These are phyloP conservation scores for Aspergillus avenaceus DNA, from an alignment of 495 filamentous ascomycete species.

Conservation along the genomic window DNA sequence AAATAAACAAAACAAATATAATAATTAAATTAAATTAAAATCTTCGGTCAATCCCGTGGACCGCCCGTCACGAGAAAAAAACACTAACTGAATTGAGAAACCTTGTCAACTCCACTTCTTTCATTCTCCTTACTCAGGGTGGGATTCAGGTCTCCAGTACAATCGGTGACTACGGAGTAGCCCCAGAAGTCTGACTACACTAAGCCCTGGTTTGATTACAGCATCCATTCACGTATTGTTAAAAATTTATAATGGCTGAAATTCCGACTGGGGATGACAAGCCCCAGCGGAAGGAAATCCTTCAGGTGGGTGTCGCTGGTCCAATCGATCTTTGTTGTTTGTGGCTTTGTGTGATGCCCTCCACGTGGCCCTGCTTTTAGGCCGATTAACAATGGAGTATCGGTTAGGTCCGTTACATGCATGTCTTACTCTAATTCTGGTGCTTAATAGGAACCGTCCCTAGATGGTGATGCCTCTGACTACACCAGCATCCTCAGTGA, in stretches of 20 bases:
- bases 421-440: not conserved
- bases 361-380: not conserved
- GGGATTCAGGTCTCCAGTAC: no score
- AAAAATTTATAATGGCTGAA: no score
- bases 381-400: not conserved
- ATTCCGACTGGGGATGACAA: not conserved
- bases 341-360: no score
- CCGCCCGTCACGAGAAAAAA: not conserved
- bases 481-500: constrained; percentile 29
- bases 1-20: not conserved
- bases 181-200: not conserved
- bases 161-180: no score
- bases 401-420: no score
- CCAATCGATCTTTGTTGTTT: not conserved
- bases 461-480: not conserved
- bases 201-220: not conserved
- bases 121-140: not conserved
- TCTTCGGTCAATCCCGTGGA: not conserved
- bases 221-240: not conserved
- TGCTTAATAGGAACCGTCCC: constrained; percentile 2
- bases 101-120: not conserved
- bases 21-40: not conserved
- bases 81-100: not conserved
- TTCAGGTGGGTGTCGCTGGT: not conserved
- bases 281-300: not conserved